These are phyloP conservation scores for Entoloma clypeatum DNA, from an alignment of 1,284 basidiomycete genomes.

Conservation along the genomic window DNA sequence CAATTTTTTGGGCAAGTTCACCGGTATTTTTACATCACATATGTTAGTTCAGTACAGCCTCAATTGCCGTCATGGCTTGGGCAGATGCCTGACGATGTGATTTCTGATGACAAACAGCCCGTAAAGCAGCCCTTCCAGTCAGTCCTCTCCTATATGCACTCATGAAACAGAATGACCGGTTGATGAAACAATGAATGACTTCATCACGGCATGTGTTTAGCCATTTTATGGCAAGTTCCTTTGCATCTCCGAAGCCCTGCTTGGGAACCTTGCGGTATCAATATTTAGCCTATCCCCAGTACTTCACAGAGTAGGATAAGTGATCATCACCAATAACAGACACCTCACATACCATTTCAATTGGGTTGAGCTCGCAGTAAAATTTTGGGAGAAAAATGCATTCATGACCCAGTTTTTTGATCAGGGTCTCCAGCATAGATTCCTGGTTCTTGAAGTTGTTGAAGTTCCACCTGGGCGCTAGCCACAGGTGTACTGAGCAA, in stretches of 20 bases:
- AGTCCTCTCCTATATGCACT: conserved; percentile 20
- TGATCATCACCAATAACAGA: not conserved
- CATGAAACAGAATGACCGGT: conserved; percentile 23
- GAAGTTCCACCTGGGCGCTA: too few relatives aligned
- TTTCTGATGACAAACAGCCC: conserved; percentile 18
- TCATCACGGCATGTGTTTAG: conserved; percentile 24
- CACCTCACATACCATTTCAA: conserved; percentile 12
- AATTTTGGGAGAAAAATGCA: conserved; percentile 15
- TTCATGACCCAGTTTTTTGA: conserved; percentile 8
- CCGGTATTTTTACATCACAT: conserved; percentile 1
- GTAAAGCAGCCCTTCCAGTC: conserved; percentile 20
- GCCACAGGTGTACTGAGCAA: too few relatives aligned
- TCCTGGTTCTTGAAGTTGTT: conserved; percentile 32
- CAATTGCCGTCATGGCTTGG: conserved; percentile 2
- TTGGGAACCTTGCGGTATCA: conserved; percentile 14
- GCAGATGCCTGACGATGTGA: conserved; percentile 1
- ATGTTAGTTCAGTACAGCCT: not conserved
- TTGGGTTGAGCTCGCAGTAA: conserved; percentile 13
- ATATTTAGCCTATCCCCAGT: conserved; percentile 30
- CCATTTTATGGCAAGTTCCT: conserved; percentile 19
- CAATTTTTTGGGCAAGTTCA: conserved; percentile 3
- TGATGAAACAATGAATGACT: conserved; percentile 23
- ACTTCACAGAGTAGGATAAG: conserved; percentile 2
- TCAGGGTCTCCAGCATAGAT: conserved; percentile 18
- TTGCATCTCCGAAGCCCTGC: conserved; percentile 9